Percentiles rank a stretch among this genome's conserved stretches.
Conservation (phyloP, 2,329 filamentous ascomycete species). For the Pseudogymnoascus sp. region DNA sequence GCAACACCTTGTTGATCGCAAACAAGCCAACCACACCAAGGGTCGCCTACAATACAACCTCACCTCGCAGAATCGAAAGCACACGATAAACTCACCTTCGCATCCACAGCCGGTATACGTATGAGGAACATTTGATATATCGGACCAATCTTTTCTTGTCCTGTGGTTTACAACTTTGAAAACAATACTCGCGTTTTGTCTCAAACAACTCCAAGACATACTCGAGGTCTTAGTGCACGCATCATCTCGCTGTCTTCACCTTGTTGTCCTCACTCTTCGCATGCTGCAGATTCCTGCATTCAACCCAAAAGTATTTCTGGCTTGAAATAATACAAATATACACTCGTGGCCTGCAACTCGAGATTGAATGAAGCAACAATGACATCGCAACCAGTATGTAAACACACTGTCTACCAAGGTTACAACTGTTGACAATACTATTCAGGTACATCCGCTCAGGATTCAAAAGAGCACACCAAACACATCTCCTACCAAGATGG, state of each 20-base stretch:
- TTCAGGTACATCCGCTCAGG: conserved; percentile 66
- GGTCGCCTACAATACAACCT: conserved; percentile 10
- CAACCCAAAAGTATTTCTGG: not conserved
- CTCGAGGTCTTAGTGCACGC: conserved; percentile 3
- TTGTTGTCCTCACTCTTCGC: conserved; percentile 6
- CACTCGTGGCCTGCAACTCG: not conserved
- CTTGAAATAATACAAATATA: conserved; percentile 8
- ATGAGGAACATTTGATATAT: conserved; percentile 1
- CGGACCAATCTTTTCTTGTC: not conserved
- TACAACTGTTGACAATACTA: not conserved
- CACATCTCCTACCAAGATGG: conserved; percentile 48
- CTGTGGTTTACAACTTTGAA: not conserved
- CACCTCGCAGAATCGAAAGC: conserved; percentile 5
- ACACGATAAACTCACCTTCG: conserved; percentile 2
- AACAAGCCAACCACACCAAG: conserved; percentile 5
- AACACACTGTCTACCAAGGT: not conserved
- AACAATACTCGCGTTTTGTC: conserved; percentile 3
- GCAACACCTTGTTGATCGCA: conserved; percentile 7
- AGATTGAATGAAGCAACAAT: conserved; percentile 12
- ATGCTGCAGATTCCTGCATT: conserved; percentile 6
- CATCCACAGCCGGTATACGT: conserved; percentile 5
- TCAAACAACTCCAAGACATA: conserved; percentile 8
- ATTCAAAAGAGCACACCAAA: conserved; percentile 61
- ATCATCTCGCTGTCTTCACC: conserved; percentile 2
- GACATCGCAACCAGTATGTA: conserved; percentile 13